These are phyloP conservation scores for Apiospora kogelbergensis DNA, from an alignment of 2,329 filamentous ascomycete species.

Conservation along the genomic window DNA sequence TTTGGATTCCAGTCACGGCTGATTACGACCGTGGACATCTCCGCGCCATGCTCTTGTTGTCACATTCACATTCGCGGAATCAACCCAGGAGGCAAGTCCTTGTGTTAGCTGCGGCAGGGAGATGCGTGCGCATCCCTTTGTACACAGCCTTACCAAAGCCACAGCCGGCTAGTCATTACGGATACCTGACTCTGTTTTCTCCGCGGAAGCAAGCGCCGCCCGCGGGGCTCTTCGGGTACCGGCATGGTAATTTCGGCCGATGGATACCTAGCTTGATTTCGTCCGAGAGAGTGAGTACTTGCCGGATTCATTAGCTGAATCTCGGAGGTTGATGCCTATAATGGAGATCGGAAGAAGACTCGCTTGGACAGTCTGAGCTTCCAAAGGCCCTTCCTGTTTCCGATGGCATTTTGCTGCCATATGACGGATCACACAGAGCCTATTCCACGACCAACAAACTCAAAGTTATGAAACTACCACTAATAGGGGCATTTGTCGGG, in stretches of 20 bases:
- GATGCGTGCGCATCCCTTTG: background rate
- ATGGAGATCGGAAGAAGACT: background rate
- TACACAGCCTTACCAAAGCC: background rate
- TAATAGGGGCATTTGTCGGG: background rate
- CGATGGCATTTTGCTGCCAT: background rate
- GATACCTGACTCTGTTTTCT: background rate
- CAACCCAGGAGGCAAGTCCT: background rate
- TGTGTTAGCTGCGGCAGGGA: background rate
- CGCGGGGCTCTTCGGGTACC: background rate
- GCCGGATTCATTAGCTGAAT: background rate
- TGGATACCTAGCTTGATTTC: background rate
- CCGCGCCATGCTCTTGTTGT: background rate
- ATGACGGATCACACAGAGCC: too few species aligned
- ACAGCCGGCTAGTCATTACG: background rate
- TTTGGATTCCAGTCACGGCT: background rate
- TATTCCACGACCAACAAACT: background rate
- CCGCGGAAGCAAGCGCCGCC: background rate
- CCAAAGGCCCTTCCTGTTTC: background rate
- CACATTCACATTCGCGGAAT: background rate
- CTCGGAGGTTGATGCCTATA: background rate
- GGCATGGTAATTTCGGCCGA: background rate
- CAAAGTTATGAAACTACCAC: background rate
- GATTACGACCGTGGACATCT: background rate
- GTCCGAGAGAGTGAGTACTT: background rate
- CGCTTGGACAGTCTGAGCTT: background rate